Evolutionary conservation across 2,329 filamentous ascomycete genomes (phyloP).

Genomic region (Fusarium bactridioides): DNA sequence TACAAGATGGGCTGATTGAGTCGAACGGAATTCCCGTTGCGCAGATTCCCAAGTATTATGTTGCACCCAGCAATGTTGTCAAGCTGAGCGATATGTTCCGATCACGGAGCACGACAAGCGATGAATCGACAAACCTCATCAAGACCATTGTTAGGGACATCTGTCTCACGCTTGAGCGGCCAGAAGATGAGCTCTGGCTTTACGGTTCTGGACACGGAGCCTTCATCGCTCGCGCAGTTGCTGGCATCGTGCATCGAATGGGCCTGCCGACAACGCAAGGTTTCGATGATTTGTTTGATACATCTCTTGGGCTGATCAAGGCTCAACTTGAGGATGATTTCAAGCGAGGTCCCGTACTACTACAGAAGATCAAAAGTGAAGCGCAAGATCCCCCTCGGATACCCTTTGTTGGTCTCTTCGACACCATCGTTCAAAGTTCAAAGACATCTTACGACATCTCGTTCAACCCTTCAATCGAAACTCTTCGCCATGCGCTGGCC

Average conservation of each 20-base stretch:
- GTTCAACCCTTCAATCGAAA: constrained; percentile 23
- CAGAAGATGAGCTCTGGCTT: constrained; percentile 38
- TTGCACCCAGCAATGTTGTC: neutral
- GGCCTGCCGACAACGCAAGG: constrained; percentile 14
- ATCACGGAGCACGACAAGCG: constrained; percentile 6
- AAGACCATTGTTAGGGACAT: constrained; percentile 34
- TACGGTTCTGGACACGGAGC: constrained; percentile 38
- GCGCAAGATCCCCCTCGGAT: constrained; percentile 21
- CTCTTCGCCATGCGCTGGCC: constrained; percentile 33
- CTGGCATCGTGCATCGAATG: constrained; percentile 33
- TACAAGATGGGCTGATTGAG: constrained; percentile 20
- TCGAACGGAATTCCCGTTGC: constrained; percentile 1
- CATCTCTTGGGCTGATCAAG: constrained; percentile 29
- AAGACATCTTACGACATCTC: constrained; percentile 30
- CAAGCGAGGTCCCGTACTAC: constrained; percentile 15
- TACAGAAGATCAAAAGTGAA: constrained; percentile 19
- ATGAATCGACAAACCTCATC: constrained; percentile 29
- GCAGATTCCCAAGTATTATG: constrained; percentile 33
- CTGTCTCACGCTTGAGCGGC: constrained; percentile 13
- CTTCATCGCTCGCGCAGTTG: constrained; percentile 35
- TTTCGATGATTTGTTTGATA: constrained; percentile 34
- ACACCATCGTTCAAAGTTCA: constrained; percentile 15
- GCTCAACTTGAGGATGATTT: constrained; percentile 35
- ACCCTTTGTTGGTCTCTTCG: constrained; percentile 37
- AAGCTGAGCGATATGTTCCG: constrained; percentile 29